These are phyloP conservation scores for Stagonosporopsis rhizophila DNA, from an alignment of 2,329 filamentous ascomycete species.

Conservation along the genomic window DNA sequence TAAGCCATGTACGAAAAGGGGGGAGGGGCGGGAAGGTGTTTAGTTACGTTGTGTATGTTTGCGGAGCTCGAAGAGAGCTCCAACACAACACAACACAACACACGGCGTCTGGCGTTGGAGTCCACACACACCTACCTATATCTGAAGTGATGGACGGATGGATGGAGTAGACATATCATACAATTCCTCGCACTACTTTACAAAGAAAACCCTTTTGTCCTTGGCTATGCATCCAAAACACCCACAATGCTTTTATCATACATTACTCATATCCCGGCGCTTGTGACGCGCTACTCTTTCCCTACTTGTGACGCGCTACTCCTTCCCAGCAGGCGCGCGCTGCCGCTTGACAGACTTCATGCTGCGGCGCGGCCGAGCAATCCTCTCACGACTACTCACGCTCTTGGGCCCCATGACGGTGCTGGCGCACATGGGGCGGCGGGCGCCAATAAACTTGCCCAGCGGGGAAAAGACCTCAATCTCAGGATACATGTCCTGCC, in stretches of 20 bases:
- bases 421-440: constrained; percentile 76
- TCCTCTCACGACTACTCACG: constrained; percentile 57
- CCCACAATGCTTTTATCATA: neutral
- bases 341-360: constrained; percentile 64
- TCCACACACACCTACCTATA: no score
- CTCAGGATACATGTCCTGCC: constrained; percentile 62
- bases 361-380: constrained; percentile 68
- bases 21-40: neutral
- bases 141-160: neutral
- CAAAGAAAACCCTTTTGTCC: no score
- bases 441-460: constrained; percentile 76
- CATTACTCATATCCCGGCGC: neutral
- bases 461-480: constrained; percentile 87
- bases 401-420: constrained; percentile 63
- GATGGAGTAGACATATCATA: neutral
- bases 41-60: no score
- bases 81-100: no score
- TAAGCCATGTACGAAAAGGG: no score
- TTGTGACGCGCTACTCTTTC: neutral
- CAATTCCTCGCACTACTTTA: neutral
- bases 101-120: constrained; percentile 7
- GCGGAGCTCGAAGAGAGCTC: no score
- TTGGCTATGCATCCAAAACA: no score
- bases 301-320: neutral
- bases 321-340: constrained; percentile 29